A percentile compares a stretch with the other conserved stretches of the same genome.
Conservation (phyloP, 371 early-diverging fungal species). For the Mortierella sp. region DNA sequence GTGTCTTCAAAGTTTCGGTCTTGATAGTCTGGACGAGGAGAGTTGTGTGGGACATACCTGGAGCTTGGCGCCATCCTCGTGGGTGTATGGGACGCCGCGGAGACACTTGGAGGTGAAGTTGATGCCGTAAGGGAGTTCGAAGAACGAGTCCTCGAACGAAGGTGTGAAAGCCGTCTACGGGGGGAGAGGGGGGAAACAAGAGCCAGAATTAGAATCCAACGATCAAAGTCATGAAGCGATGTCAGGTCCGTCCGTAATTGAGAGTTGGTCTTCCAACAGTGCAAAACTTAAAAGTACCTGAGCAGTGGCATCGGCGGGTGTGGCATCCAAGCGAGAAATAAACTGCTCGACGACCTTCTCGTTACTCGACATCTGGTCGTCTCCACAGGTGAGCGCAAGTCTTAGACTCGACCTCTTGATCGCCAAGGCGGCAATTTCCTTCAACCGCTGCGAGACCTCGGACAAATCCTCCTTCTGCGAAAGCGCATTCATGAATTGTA, state of each 20-base stretch:
- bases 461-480: slow-evolving; percentile 71
- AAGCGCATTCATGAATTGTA: slow-evolving; percentile 82
- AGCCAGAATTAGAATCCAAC: neutral
- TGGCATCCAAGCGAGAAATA: slow-evolving; percentile 61
- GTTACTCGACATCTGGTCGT: slow-evolving; percentile 71
- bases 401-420: slow-evolving; percentile 72
- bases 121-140: slow-evolving; percentile 82
- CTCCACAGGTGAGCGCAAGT: slow-evolving; percentile 78
- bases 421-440: slow-evolving; percentile 68
- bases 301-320: slow-evolving; percentile 10
- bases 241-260: neutral
- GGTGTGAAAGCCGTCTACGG: slow-evolving; percentile 28
- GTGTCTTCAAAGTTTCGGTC: neutral
- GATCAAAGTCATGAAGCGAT: neutral
- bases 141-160: slow-evolving; percentile 43
- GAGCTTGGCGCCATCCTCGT: slow-evolving; percentile 84
- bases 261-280: neutral
- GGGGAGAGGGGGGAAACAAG: neutral
- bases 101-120: slow-evolving; percentile 86
- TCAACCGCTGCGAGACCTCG: slow-evolving; percentile 72
- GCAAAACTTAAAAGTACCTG: slow-evolving; percentile 16
- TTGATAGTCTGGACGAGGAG: neutral
- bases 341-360: slow-evolving; percentile 68
- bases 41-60: slow-evolving; percentile 55
- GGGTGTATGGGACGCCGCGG: slow-evolving; percentile 87